A percentile compares a stretch with the other conserved stretches of the same genome.
Evolutionary conservation across 148 eudicot species (phyloP).

Genomic region (Fagopyrum esculentum): DNA sequence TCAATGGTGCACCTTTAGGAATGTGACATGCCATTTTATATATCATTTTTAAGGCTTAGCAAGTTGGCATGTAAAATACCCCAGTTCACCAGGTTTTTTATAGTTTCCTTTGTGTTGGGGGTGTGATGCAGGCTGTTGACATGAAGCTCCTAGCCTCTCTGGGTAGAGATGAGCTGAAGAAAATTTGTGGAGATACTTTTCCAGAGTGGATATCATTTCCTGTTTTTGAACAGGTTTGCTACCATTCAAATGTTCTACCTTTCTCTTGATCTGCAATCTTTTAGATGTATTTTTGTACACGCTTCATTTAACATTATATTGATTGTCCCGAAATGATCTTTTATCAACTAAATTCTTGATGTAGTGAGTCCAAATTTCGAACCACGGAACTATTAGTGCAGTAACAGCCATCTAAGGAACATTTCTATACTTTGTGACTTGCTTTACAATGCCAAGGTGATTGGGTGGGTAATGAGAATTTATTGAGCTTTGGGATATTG

Average conservation of each 20-base stretch:
- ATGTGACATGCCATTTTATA: neutral
- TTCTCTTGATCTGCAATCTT: neutral
- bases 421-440: neutral
- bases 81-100: neutral
- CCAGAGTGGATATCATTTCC: constrained; percentile 98
- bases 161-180: constrained; percentile 79
- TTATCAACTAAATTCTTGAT: neutral
- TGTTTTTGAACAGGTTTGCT: constrained; percentile 79
- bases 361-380: neutral
- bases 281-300: neutral
- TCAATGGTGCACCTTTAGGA: neutral
- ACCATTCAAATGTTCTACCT: neutral
- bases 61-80: neutral
- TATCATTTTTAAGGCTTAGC: neutral
- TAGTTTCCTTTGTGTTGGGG: constrained; percentile 1
- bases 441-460: neutral
- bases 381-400: neutral
- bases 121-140: constrained; percentile 70
- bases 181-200: constrained; percentile 86
- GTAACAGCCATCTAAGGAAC: neutral
- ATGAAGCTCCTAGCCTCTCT: constrained; percentile 80
- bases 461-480: neutral
- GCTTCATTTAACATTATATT: neutral
- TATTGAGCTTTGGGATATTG: neutral
- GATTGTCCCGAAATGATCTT: neutral